Evolutionary conservation across 208 protist genomes (phyloP).

Genomic region (Angomonas ambiguus): DNA sequence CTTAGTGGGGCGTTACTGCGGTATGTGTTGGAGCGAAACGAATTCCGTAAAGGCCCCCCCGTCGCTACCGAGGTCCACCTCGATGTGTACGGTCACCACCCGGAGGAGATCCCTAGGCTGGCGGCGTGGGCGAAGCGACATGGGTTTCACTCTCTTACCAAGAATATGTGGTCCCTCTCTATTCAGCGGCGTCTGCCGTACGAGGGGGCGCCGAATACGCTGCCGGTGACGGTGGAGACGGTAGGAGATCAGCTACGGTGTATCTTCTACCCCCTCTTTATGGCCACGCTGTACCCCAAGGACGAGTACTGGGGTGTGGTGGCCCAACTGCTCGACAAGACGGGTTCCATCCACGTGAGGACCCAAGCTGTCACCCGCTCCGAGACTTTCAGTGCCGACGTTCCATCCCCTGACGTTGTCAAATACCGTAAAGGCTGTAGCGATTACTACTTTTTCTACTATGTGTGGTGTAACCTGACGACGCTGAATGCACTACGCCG

Average conservation of each 20-base stretch:
- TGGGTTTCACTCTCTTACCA: slow-evolving; percentile 77
- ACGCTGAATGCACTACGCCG: slow-evolving; percentile 94
- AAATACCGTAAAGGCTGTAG: slow-evolving; percentile 83
- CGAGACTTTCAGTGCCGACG: slow-evolving; percentile 40
- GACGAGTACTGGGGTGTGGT: slow-evolving; percentile 85
- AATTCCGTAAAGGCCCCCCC: slow-evolving; percentile 55
- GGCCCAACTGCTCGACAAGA: slow-evolving; percentile 91
- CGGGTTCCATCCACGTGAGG: slow-evolving; percentile 93
- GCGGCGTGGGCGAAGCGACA: slow-evolving; percentile 78
- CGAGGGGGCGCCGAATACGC: slow-evolving; percentile 24
- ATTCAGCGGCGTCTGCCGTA: slow-evolving; percentile 35
- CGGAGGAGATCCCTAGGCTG: slow-evolving; percentile 57
- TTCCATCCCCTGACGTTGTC: slow-evolving; percentile 51
- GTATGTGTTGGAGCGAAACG: slow-evolving; percentile 68
- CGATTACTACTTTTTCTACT: slow-evolving; percentile 98
- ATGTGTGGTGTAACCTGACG: slow-evolving; percentile 96
- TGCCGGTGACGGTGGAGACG: slow-evolving; percentile 42
- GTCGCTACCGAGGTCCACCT: slow-evolving; percentile 74
- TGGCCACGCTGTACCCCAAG: slow-evolving; percentile 93
- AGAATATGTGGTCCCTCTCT: slow-evolving; percentile 71
- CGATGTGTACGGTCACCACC: slow-evolving; percentile 61
- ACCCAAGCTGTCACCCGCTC: slow-evolving; percentile 37
- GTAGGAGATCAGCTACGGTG: slow-evolving; percentile 84
- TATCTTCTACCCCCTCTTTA: slow-evolving; percentile 98
- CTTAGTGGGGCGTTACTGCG: slow-evolving; percentile 76